Evolutionary conservation across 495 filamentous ascomycete genomes (phyloP), one percentile per base, ranked within the genome.

Genomic region (Lasiosphaeria ovina): DNA sequence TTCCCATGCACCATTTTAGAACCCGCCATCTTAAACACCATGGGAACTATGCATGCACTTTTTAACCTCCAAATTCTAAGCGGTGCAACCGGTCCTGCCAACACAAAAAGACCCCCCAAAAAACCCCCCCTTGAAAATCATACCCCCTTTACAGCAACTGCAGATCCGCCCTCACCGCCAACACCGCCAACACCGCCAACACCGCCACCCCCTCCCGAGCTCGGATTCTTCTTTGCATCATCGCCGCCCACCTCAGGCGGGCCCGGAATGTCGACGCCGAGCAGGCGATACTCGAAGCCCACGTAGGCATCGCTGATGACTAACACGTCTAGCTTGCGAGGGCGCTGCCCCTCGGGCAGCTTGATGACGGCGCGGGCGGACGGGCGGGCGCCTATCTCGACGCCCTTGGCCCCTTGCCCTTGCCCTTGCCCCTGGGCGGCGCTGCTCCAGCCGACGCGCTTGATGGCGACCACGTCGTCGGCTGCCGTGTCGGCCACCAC

Each of bases 271-370:
- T 61, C 58, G 1, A 71, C 68, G 31, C 62, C 69, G 17, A 60
- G 32, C 3, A 67, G 50, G 42, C 68, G 74, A 80, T 89, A 95
- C 64, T 86, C 78, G 86, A 97, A 87, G 0, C 88, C 89, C 34
- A 91, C 76, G 76, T 97, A 97, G 24, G 84, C 87, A 80, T 97
- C 92, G 75, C 92, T 96, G 45, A 92, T 74, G 0, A 96, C 82
- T 61, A 78, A 66, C 24, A 95, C 81, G 76, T 91, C 87, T 10
- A 95, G 72, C 69, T 76, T 86, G 62, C 81, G 80, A 40, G 16
- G 12, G 4, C 57, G 64, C 51, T 55, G 24, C 53, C 62, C 0
- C 53, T 65, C 9, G 0, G 89, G 89, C 59, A 96, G 76, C 66
- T 85, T 90, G 44, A 96, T 80, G 3, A 74, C 70, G 3, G 83